Base-by-base conservation (phyloP, 169 alveolate genomes). In the Besnoitia besnoiti region DNA sequence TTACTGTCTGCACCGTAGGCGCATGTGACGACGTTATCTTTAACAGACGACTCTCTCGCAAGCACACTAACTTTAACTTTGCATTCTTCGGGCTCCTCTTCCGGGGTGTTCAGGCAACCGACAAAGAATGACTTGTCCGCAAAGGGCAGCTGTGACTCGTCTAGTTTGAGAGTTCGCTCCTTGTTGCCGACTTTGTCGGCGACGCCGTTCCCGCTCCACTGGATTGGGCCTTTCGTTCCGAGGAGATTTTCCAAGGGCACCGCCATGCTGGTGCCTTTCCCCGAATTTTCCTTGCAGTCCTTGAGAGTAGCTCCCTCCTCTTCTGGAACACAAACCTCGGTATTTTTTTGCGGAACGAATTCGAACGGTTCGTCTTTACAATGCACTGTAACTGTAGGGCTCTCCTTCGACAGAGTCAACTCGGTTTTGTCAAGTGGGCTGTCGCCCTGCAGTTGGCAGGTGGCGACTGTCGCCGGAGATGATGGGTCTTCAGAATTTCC, bases 11-110 rank as follows among this genome's bases (percentile, higher is more conserved):
- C 21, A 30, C 82, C 82, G 82, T 73, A 73, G 3, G 82, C 40
- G 82, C 82, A 73, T 3, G 82, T 73, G 47, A 73, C 82, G 21
- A 73, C 82, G 46, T 73, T 73, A 10, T 30, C 82, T 73, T 7
- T 19, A 8, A 73, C 82, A 8, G 39, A n/a, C 16, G 82, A 73
- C 2, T 39, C 82, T 37, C 82, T n/a, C 16, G 82, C 82, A 10
- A 27, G 16, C 82, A 73, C 82, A 30, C 16, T 73, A 19, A 73
- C 46, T 1, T 10, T 73, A 30, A 73, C 46, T n/a, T 73, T 2
- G 82, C 82, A 73, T n/a, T 14, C 0, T 42, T n/a, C 27, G 5
- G 39, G 5, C 44, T 19, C 67, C 40, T 8, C 46, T 73, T 19
- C 82, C 16, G 16, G 27, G 3, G 82, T 27, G 8, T 73, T 73